Base-by-base conservation (phyloP, 257 asterid species). In the Eucommia ulmoides region DNA sequence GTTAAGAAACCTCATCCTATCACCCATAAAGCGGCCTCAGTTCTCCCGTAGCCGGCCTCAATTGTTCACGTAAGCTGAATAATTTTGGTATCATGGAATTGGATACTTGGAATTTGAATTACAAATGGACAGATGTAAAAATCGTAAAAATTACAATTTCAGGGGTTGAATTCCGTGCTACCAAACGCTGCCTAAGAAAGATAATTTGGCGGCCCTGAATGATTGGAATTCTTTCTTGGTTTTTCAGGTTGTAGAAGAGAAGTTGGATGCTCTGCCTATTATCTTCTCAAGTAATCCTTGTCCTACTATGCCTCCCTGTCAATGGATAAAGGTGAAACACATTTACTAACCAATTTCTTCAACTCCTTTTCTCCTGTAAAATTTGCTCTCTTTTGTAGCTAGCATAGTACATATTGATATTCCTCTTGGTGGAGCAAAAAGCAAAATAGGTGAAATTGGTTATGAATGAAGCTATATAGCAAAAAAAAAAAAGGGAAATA, bases 21-120 rank as follows among this genome's bases (percentile, higher is more conserved):
- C 97, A 29, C 97, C 97, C 22, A 72, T 88, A 58, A 84, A 76
- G 75, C 70, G 94, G 15, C 93, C 97, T 56, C 94, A 82, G 74
- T 76, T 84, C 63, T 68, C 96, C 41, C 88, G 95, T 19, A 78
- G 61, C 65, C 73, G 84, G 16, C 74, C 94, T 22, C 93, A 70
- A 45, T 33, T 83, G 70, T 87, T 87, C 81, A 76, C 83, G 94
- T 85, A 75, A 73, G 88, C 29, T 51, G 35, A 56, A 54, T 44
- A 45, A 38, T 49, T 21, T 16, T 3, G 1, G 1, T 15, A 16
- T 16, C 6, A 2, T 8, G 7, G 19, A 42, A 2, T 1, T 10
- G 1, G 3, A 4, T 8, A 5, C 20, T 16, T 38, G 3, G 2
- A 6, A 6, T 19, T 16, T 42, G 20, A 42, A 6, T 42, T 9